Base-by-base conservation (phyloP, 306 rosid species). In the Casuarina glauca region DNA sequence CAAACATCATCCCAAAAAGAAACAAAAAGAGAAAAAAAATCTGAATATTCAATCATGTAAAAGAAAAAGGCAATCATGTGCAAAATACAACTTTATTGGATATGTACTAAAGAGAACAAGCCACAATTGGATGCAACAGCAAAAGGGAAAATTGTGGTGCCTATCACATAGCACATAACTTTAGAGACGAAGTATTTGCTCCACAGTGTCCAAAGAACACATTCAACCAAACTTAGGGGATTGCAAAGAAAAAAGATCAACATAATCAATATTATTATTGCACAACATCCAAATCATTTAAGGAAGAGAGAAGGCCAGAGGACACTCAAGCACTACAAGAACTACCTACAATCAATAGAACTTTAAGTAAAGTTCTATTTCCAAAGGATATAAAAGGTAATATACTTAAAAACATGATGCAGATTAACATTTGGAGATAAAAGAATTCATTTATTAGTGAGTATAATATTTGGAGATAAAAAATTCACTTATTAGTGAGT, bases 21-120 rank as follows among this genome's bases (percentile, higher is more conserved):
- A 75, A 76, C 42, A 72, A 44, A 44, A 62, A 35, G 69, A 62
- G 69, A 36, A 62, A 62, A n/a, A 9, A 58, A 35, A 35, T 26
- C 11, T 3, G 39, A 58, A 35, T 58, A 58, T 58, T 58, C 35
- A 58, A 39, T 26, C 35, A 62, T 62, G 69, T 62, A 15, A 44
- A 62, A 62, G 43, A n/a, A 62, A 62, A 62, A 62, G 36, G 44
- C 69, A 62, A 62, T 6, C 45, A 62, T 61, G 68, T 43, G 43
- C 1, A 61, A 36, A 52, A 32, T 10, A 61, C 1, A 60, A 32
- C 4, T 11, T 5, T 61, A 4, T 11, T 11, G 68, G 32, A 35
- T 32, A 61, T 12, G 19, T 12, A 32, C 43, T 15, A 17, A 35
- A 61, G 36, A 9, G 36, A 13, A 13, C n/a, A 4, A 35, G 9